These are phyloP conservation scores for Tuber magnatum DNA, from an alignment of 495 filamentous ascomycete genomes.

Conservation along the genomic window DNA sequence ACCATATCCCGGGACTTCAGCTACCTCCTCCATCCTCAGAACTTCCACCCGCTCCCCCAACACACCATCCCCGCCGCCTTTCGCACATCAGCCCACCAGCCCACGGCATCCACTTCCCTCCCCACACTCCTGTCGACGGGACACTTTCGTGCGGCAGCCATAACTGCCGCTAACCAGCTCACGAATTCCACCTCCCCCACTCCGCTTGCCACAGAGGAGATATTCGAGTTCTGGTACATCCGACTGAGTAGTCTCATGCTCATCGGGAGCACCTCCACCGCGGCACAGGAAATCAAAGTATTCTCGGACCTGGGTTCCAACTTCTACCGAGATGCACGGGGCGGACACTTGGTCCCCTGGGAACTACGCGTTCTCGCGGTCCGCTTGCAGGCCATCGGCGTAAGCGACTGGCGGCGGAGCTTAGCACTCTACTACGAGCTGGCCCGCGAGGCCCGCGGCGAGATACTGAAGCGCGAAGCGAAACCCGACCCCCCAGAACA, in stretches of 20 bases:
- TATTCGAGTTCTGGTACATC: slow-evolving; percentile 73
- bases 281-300: slow-evolving; percentile 76
- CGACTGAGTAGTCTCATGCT: slow-evolving; percentile 78
- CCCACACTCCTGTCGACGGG: slow-evolving; percentile 51
- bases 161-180: slow-evolving; percentile 62
- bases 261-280: slow-evolving; percentile 56
- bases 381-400: slow-evolving; percentile 74
- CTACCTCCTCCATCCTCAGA: slow-evolving; percentile 67
- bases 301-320: slow-evolving; percentile 68
- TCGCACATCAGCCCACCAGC: slow-evolving; percentile 47
- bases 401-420: slow-evolving; percentile 72
- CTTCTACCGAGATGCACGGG: slow-evolving; percentile 55
- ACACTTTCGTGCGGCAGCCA: slow-evolving; percentile 67
- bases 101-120: slow-evolving; percentile 47
- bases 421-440: slow-evolving; percentile 85
- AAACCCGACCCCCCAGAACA: slow-evolving; percentile 3
- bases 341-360: slow-evolving; percentile 66
- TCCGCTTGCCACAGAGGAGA: slow-evolving; percentile 52
- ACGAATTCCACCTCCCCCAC: slow-evolving; percentile 44
- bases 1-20: slow-evolving; percentile 61
- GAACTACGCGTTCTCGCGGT: slow-evolving; percentile 72
- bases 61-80: slow-evolving; percentile 60
- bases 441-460: slow-evolving; percentile 61
- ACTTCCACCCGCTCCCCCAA: slow-evolving; percentile 70
- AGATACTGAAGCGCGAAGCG: slow-evolving; percentile 44